phyloP scores from a whole-genome alignment of 495 filamentous ascomycete genomes.

The Sordaria brevicollis region DNA sequence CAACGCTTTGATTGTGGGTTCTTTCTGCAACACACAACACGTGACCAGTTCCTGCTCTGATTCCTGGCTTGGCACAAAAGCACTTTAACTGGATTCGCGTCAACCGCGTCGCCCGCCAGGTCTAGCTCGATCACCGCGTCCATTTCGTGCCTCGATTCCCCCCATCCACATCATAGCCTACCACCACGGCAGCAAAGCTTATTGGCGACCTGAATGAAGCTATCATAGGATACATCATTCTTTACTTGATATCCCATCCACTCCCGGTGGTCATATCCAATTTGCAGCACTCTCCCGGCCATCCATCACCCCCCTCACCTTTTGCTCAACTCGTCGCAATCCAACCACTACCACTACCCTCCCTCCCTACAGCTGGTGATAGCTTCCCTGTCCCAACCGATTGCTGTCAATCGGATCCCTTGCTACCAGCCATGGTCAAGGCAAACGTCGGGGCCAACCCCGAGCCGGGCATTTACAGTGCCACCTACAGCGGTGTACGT shows the following conservation, averaged over 20 bases:
- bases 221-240: background rate
- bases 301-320: background rate
- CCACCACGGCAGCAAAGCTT: background rate
- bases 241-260: background rate
- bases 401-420: background rate
- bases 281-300: background rate
- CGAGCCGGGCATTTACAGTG: constrained; percentile 58
- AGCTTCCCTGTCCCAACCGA: background rate
- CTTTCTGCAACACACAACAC: background rate
- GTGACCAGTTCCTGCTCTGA: background rate
- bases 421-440: constrained; percentile 27
- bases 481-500: constrained; percentile 88
- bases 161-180: background rate
- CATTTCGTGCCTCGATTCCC: constrained; percentile 20
- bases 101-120: constrained; percentile 13
- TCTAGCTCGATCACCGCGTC: constrained; percentile 13
- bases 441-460: constrained; percentile 15
- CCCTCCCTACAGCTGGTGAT: background rate
- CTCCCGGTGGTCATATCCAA: background rate
- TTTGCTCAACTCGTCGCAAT: background rate
- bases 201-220: background rate
- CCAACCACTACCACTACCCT: background rate
- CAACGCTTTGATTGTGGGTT: background rate
- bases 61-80: background rate
- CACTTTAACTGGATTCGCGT: constrained; percentile 20